These are phyloP conservation scores for Periconia sp. DNA, from an alignment of 2,329 filamentous ascomycete genomes.

Conservation along the genomic window DNA sequence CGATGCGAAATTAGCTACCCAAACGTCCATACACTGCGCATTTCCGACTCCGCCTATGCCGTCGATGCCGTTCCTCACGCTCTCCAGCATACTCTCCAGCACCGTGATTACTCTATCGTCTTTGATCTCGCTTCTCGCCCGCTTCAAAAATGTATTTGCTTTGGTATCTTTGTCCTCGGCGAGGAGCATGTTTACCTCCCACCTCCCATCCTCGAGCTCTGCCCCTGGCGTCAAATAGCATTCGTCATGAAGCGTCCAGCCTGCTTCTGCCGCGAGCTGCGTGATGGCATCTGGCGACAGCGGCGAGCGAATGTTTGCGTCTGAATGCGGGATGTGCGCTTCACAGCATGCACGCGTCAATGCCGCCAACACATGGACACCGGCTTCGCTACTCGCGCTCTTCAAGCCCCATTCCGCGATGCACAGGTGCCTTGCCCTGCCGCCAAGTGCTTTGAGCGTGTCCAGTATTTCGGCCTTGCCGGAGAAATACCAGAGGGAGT, in stretches of 20 bases:
- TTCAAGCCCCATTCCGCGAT: constrained; percentile 57
- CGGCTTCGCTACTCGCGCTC: constrained; percentile 46
- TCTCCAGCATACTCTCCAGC: constrained; percentile 1
- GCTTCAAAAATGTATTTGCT: background rate
- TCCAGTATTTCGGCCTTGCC: constrained; percentile 42
- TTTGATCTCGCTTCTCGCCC: background rate
- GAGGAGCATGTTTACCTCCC: constrained; percentile 19
- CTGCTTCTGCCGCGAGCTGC: constrained; percentile 40
- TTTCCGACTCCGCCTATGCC: background rate
- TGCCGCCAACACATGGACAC: constrained; percentile 60
- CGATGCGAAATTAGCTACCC: constrained; percentile 1
- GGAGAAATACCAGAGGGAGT: constrained; percentile 63
- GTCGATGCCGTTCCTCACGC: background rate
- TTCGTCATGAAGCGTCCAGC: constrained; percentile 49
- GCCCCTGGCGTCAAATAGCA: constrained; percentile 43
- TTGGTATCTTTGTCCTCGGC: background rate
- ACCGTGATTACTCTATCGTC: background rate
- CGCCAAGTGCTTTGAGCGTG: constrained; percentile 46
- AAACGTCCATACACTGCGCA: constrained; percentile 7
- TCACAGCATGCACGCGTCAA: constrained; percentile 55
- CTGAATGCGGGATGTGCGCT: constrained; percentile 45
- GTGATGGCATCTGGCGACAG: constrained; percentile 52
- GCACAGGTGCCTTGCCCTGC: constrained; percentile 45
- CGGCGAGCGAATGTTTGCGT: constrained; percentile 57
- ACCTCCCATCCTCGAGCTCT: constrained; percentile 55